Evolutionary conservation across 345 rosid genomes (phyloP).

Genomic region (Gossypium arboreum): DNA sequence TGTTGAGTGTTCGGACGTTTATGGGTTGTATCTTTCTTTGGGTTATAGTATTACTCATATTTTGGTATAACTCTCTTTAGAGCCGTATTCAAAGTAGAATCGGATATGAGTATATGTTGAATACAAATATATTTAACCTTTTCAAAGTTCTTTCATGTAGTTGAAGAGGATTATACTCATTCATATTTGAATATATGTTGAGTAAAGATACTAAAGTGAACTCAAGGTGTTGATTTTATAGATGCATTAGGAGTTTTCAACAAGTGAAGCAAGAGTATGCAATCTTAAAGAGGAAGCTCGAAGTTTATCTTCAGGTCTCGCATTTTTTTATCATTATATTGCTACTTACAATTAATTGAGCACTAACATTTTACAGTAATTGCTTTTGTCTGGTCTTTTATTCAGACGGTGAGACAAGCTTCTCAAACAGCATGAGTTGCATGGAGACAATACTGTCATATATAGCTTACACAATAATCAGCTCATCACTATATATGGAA

Average conservation of each 20-base stretch:
- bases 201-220: not conserved
- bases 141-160: not conserved
- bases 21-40: too few species aligned
- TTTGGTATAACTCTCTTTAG: too few species aligned
- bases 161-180: not conserved
- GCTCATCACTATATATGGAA: not conserved
- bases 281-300: conserved; percentile 36
- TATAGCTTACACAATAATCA: not conserved
- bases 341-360: not conserved
- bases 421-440: not conserved
- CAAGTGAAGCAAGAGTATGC: conserved; percentile 40
- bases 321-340: not conserved
- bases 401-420: conserved; percentile 13
- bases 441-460: not conserved
- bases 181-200: too few species aligned
- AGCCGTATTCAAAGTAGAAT: too few species aligned
- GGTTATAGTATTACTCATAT: too few species aligned
- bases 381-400: not conserved
- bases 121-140: not conserved
- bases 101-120: not conserved
- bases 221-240: not conserved
- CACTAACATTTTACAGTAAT: not conserved
- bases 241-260: conserved; percentile 23
- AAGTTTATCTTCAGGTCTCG: conserved; percentile 38
- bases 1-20: too few species aligned